phyloP scores from a whole-genome alignment of 1,139 yeast genomes.

The Hansenula anomala region DNA sequence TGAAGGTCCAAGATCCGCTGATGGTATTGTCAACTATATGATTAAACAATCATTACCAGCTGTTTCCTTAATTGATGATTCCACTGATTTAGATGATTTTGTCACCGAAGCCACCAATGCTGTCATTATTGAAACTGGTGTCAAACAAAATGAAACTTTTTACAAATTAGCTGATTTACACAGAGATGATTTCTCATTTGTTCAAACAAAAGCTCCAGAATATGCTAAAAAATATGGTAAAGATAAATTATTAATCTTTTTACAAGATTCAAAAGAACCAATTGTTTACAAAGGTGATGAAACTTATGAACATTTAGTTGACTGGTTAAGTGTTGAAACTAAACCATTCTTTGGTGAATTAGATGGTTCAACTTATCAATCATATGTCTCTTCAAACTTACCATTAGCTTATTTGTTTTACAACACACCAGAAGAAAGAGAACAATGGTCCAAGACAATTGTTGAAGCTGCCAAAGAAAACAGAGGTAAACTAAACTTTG shows the following conservation, averaged over 20 bases:
- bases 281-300: constrained; percentile 36
- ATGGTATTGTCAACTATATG: constrained; percentile 76
- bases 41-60: constrained; percentile 79
- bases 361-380: constrained; percentile 72
- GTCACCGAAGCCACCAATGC: constrained; percentile 45
- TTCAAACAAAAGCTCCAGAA: constrained; percentile 46
- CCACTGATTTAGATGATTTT: constrained; percentile 46
- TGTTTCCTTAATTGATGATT: constrained; percentile 49
- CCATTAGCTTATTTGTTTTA: constrained; percentile 91
- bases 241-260: constrained; percentile 26
- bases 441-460: constrained; percentile 46
- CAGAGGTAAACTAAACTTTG: constrained; percentile 84
- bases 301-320: constrained; percentile 34
- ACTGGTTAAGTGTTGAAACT: constrained; percentile 63
- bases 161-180: constrained; percentile 47
- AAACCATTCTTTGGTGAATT: constrained; percentile 91
- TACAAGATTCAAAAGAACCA: constrained; percentile 31
- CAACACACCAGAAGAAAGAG: constrained; percentile 63
- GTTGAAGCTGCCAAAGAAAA: constrained; percentile 62
- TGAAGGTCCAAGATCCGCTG: constrained; percentile 80
- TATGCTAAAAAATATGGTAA: constrained; percentile 43
- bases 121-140: constrained; percentile 40
- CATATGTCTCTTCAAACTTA: constrained; percentile 63
- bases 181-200: constrained; percentile 62
- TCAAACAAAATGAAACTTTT: constrained; percentile 42